Evolutionary conservation across 108 stramenopile species (phyloP), one percentile per base, ranked within the genome.

Genomic region (Cylindrotheca closterium): DNA sequence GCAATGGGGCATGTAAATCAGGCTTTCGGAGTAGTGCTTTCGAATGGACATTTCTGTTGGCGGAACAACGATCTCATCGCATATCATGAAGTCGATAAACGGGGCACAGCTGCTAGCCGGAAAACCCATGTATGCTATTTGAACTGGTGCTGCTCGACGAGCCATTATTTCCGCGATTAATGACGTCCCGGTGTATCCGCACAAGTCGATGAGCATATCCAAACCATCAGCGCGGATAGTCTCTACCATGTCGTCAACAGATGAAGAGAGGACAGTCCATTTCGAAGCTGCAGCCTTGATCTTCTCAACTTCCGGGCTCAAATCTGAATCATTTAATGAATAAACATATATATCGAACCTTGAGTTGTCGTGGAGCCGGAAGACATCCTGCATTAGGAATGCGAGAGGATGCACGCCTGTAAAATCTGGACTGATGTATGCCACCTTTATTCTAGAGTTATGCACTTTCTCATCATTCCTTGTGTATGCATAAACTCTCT

Each of bases 371-470:
- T 96, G 95, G 63, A 71, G 62, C 23, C 83, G 78, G 65, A 96
- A 96, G n/a, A 96, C 83, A 57, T 81, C 70, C 60, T 92, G 93
- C 89, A 96, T 81, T 26, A 92, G 76, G 67, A 92, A 92, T 30
- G 85, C 85, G 22, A 96, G 61, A 12, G 95, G 95, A 60, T 96
- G 91, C 47, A 80, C 80, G 3, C 84, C 85, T 47, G 79, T 84
- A 25, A 96, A 90, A 63, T 96, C 91, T 25, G 85, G 79, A 51
- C 79, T 79, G 7, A 94, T 72, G 66, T 94, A 96, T 7, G 91
- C 92, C 12, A 94, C 55, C 25, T 78, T 56, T 19, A 84, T 70
- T 51, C 64, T 73, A 47, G 30, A 56, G 34, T 54, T 24, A 18
- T 2, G n/a, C 2, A 19, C 34, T 22, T 49, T 63, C 48, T 46